Evolutionary conservation across 2,329 filamentous ascomycete genomes (phyloP), one percentile per base, ranked within the genome.

Genomic region (Scleromitrula shiraiana): DNA sequence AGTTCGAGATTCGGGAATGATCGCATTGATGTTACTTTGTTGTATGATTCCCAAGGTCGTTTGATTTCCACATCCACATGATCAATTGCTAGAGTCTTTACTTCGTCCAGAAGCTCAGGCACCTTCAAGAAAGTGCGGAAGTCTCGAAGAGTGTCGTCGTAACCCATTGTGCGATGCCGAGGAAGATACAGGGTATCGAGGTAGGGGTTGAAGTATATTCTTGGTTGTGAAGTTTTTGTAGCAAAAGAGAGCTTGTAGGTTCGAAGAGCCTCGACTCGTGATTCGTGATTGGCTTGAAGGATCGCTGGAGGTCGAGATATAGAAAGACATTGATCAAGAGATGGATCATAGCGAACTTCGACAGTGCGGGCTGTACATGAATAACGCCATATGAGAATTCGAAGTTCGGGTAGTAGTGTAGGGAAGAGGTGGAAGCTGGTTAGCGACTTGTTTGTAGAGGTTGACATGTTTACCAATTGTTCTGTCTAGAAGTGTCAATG

Each of bases 11-110:
- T 57, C 2, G 63, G 64, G 41, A 72, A 73, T 45, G 65, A 67
- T 38, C 68, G 61, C 44, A 74, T 64, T 35, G 74, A 58, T 20
- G 65, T 64, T 26, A 70, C 69, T 60, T 74, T 74, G 62, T 71
- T 73, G 62, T 74, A 75, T 9, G 68, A 68, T 62, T 75, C 72
- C 72, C 72, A 74, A 14, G 71, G 71, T 29, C 70, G 62, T 41
- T 71, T 68, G 43, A 72, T 64, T 27, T 67, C 62, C 14, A 67
- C 60, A 23, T 64, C 64, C 27, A 74, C 69, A 47, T 73, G 68
- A 56, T 75, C 72, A 39, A 75, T 64, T 2, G 70, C 72, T 6
- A 75, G 61, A 27, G 65, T 62, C 36, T 59, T 58, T 10, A 72
- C 62, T 32, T 65, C 58, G 24, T 66, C 59, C 9, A 66, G 59